These are phyloP conservation scores for Calocera cornea DNA, from an alignment of 768 basidiomycete species.

Conservation along the genomic window DNA sequence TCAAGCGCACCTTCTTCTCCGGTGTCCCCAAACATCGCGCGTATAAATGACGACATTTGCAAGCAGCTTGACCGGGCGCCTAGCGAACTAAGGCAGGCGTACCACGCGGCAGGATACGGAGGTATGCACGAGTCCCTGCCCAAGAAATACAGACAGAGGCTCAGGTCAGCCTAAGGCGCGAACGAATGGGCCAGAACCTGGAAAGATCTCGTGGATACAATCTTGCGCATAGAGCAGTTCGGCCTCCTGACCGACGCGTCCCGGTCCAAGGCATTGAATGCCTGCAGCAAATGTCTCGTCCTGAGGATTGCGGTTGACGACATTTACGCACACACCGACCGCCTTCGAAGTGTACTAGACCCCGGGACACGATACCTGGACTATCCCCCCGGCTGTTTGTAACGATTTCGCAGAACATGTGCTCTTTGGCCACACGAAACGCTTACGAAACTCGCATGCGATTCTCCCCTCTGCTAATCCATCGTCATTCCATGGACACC, in stretches of 20 bases:
- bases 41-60: constrained; percentile 1
- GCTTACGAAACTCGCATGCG: not conserved
- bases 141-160: not conserved
- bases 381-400: not conserved
- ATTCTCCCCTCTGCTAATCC: not conserved
- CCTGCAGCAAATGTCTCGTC: not conserved
- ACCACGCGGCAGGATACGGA: not conserved
- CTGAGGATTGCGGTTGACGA: not conserved
- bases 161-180: not conserved
- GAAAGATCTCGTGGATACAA: not conserved
- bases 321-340: not conserved
- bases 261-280: not conserved
- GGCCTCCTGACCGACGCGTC: not conserved
- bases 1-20: not conserved
- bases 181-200: not conserved
- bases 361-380: not conserved
- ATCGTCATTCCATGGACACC: not conserved
- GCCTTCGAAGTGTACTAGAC: not conserved
- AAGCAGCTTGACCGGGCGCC: not conserved
- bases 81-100: not conserved
- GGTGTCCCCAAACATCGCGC: not conserved
- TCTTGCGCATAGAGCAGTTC: not conserved
- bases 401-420: not conserved
- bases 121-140: not conserved
- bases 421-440: not conserved